A percentile compares a stretch with the other conserved stretches of the same genome.
Evolutionary conservation across 768 basidiomycete genomes (phyloP).

Genomic region (Pholiota conissans): DNA sequence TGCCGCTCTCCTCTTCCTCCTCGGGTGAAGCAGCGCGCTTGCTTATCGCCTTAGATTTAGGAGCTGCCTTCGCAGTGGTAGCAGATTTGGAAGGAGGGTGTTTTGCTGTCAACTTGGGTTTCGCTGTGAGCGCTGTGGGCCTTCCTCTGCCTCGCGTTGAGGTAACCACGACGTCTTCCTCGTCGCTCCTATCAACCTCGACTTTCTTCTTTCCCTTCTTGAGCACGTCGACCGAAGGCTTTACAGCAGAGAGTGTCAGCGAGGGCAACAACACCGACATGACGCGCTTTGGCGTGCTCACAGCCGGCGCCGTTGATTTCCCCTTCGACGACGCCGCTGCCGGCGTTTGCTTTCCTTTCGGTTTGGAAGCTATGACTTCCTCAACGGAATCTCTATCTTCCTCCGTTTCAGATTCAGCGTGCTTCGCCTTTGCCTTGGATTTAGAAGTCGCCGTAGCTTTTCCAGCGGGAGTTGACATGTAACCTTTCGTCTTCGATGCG

Average conservation of each 20-base stretch:
- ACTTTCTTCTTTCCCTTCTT: constrained; percentile 1
- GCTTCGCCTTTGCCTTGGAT: constrained; percentile 6
- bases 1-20: neutral
- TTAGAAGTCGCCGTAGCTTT: constrained; percentile 9
- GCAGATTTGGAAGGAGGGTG: neutral
- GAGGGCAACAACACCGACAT: constrained; percentile 17
- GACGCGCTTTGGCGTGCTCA: constrained; percentile 10
- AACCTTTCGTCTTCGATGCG: constrained; percentile 1
- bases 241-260: constrained; percentile 5
- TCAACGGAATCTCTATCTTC: constrained; percentile 9
- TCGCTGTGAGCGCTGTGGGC: neutral
- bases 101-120: constrained; percentile 1
- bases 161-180: neutral
- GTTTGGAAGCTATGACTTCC: neutral
- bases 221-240: no score
- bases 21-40: neutral
- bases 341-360: constrained; percentile 1
- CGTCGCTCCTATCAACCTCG: neutral
- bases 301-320: neutral
- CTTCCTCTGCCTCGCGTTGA: neutral
- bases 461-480: neutral
- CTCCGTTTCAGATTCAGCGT: constrained; percentile 7
- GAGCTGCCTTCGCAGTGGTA: neutral
- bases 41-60: neutral
- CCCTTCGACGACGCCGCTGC: neutral